These are phyloP conservation scores for Hyphodiscus hymeniophilus DNA, from an alignment of 495 filamentous ascomycete genomes.

Conservation along the genomic window DNA sequence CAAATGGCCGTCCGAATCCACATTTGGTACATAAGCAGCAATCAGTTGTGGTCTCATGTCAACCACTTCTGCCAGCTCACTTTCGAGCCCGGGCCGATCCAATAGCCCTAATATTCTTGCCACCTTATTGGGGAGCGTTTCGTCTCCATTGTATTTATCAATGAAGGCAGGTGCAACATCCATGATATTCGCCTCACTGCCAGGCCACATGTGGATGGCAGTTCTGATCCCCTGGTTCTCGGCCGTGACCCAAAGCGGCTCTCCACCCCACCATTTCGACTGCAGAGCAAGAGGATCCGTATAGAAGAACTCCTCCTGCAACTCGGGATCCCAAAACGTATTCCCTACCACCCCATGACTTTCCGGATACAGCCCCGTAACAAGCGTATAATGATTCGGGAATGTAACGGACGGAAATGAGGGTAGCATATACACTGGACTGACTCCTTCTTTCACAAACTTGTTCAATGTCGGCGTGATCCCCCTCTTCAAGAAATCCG, in stretches of 20 bases:
- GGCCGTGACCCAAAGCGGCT: constrained; percentile 89
- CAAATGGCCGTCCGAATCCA: constrained; percentile 77
- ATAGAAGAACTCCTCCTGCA: constrained; percentile 78
- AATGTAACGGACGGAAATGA: constrained; percentile 97
- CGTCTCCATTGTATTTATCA: constrained; percentile 76
- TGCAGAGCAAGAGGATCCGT: constrained; percentile 71
- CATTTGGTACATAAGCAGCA: constrained; percentile 87
- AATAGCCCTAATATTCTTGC: constrained; percentile 68
- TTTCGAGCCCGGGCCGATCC: constrained; percentile 66
- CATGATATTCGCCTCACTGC: constrained; percentile 74
- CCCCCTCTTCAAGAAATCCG: constrained; percentile 79
- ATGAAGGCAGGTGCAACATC: constrained; percentile 62
- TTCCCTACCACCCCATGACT: constrained; percentile 92
- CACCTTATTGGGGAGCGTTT: constrained; percentile 65
- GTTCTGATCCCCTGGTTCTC: constrained; percentile 66
- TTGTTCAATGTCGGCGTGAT: constrained; percentile 75
- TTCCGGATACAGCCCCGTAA: constrained; percentile 87
- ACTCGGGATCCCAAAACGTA: constrained; percentile 77
- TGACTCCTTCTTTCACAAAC: constrained; percentile 77
- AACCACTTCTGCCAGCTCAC: constrained; percentile 25
- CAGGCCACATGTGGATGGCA: constrained; percentile 98
- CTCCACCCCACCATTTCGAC: constrained; percentile 86
- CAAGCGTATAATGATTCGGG: constrained; percentile 94
- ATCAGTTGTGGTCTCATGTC: constrained; percentile 73
- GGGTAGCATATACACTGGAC: constrained; percentile 82